These are phyloP conservation scores for Phytophthora parvispora DNA, from an alignment of 352 stramenopile genomes.

Conservation along the genomic window DNA sequence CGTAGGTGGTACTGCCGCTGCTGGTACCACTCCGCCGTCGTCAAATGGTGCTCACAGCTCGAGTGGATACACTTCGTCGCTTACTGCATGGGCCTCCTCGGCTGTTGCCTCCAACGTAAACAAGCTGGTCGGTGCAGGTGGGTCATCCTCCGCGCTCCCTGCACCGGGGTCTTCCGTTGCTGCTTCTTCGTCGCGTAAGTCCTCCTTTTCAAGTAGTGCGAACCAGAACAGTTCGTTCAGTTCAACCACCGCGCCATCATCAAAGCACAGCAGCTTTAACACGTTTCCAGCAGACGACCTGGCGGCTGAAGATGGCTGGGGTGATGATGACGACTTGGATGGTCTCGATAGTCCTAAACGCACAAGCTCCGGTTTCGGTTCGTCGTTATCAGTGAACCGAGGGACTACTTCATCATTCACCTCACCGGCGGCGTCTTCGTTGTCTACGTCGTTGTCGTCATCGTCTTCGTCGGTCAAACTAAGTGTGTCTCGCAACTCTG, in stretches of 20 bases:
- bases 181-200: slow-evolving; percentile 35
- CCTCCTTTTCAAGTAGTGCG: slow-evolving; percentile 27
- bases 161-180: slow-evolving; percentile 9
- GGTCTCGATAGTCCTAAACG: slow-evolving; percentile 52
- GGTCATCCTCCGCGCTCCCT: slow-evolving; percentile 34
- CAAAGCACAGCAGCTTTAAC: slow-evolving; percentile 38
- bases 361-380: slow-evolving; percentile 31
- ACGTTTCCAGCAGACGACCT: slow-evolving; percentile 60
- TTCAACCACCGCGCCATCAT: slow-evolving; percentile 24
- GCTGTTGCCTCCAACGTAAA: slow-evolving; percentile 74
- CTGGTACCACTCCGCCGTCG: slow-evolving; percentile 9
- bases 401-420: slow-evolving; percentile 30
- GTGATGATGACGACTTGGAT: slow-evolving; percentile 72
- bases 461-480: slow-evolving; percentile 65
- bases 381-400: slow-evolving; percentile 40
- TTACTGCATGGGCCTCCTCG: slow-evolving; percentile 83
- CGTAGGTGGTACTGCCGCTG: slow-evolving; percentile 9
- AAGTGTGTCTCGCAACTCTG: slow-evolving; percentile 43
- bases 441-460: slow-evolving; percentile 45
- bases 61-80: slow-evolving; percentile 67
- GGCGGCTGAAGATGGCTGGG: slow-evolving; percentile 69
- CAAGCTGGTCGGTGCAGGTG: slow-evolving; percentile 66
- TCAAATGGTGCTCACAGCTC: slow-evolving; percentile 39
- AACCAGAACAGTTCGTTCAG: slow-evolving; percentile 22
- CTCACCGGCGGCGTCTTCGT: slow-evolving; percentile 29